phyloP scores from a whole-genome alignment of 495 filamentous ascomycete species.

The Aspergillus bertholletiae region DNA sequence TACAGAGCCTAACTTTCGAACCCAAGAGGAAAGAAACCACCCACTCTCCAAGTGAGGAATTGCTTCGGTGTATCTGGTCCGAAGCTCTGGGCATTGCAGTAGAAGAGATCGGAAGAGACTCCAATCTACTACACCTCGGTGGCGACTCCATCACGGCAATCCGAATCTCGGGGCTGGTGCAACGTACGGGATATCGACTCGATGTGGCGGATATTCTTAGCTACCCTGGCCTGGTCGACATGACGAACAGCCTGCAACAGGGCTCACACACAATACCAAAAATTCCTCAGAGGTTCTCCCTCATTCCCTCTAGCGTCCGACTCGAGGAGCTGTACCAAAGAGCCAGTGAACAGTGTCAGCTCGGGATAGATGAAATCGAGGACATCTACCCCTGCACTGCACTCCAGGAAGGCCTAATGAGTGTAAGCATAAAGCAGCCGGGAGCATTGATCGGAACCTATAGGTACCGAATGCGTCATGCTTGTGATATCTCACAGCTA shows the following conservation, averaged over 20 bases:
- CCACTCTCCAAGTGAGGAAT: not conserved
- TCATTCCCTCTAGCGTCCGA: too few relatives aligned
- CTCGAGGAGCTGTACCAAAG: too few relatives aligned
- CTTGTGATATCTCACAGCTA: conserved; percentile 19
- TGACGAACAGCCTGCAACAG: too few relatives aligned
- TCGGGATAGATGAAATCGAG: conserved; percentile 23
- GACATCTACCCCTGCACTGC: conserved; percentile 59
- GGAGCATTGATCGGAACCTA: conserved; percentile 45
- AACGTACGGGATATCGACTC: too few relatives aligned
- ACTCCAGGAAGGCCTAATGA: conserved; percentile 54
- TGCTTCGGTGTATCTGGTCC: conserved; percentile 14
- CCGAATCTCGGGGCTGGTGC: too few relatives aligned
- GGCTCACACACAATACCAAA: too few relatives aligned
- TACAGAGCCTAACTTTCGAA: not conserved
- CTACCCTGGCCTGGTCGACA: too few relatives aligned
- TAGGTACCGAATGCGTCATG: not conserved
- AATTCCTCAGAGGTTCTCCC: too few relatives aligned
- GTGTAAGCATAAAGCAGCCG: conserved; percentile 39
- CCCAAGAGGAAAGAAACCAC: not conserved
- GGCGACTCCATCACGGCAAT: conserved; percentile 47
- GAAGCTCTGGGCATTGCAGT: conserved; percentile 8
- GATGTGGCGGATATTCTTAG: too few relatives aligned
- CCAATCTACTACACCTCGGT: conserved; percentile 52
- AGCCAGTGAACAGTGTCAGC: not conserved
- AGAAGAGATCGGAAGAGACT: conserved; percentile 30